A percentile compares a stretch with the other conserved stretches of the same genome.
phyloP scores from a whole-genome alignment of 2,329 filamentous ascomycete genomes.

The Tricladium varicosporioides region DNA sequence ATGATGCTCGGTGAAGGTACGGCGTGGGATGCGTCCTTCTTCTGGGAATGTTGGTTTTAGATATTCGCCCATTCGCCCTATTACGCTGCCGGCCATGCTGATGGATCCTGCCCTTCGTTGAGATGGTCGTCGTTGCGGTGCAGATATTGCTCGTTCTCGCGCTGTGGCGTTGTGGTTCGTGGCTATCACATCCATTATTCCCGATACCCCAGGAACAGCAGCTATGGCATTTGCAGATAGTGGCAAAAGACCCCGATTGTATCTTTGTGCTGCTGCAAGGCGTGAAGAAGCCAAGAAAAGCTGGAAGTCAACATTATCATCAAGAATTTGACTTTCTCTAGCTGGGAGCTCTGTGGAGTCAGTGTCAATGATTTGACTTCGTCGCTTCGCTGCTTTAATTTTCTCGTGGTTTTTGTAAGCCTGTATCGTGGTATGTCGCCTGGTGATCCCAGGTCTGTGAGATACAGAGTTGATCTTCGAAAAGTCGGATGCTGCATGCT shows the following conservation, averaged over 20 bases:
- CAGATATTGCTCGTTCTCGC: neutral
- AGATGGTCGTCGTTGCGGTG: neutral
- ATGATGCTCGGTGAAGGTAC: neutral
- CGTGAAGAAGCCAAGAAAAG: neutral
- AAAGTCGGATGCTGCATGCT: conserved; percentile 17
- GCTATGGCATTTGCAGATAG: neutral
- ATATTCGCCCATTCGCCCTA: conserved; percentile 15
- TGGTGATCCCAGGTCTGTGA: neutral
- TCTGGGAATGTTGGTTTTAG: conserved; percentile 9
- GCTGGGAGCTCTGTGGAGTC: neutral
- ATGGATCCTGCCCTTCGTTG: neutral
- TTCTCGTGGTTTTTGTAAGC: neutral
- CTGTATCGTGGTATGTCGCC: neutral
- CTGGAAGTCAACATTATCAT: conserved; percentile 1
- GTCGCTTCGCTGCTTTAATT: neutral
- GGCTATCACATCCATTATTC: conserved; percentile 6
- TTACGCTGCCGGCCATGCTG: conserved; percentile 4
- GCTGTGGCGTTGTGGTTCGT: neutral
- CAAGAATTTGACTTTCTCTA: neutral
- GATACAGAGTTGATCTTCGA: neutral
- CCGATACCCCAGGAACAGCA: neutral
- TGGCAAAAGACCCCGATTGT: neutral
- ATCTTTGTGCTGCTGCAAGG: conserved; percentile 3
- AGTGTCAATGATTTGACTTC: neutral
- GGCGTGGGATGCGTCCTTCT: neutral